Evolutionary conservation across 2,329 filamentous ascomycete species (phyloP), one percentile per base, ranked within the genome.

Genomic region (Arthroderma uncinatum): DNA sequence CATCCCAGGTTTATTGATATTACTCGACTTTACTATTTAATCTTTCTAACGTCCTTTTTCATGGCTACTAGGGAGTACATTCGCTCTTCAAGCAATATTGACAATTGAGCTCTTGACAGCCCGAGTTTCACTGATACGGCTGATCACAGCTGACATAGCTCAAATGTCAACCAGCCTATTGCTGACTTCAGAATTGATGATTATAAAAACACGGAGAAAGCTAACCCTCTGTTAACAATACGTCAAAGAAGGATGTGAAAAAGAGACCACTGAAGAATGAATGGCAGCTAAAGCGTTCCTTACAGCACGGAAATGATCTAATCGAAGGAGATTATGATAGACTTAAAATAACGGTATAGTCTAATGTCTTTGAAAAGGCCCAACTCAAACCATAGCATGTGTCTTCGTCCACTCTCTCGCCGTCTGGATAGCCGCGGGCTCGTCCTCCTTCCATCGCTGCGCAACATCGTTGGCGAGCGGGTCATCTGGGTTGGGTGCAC

Each of bases 391-490:
- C 69, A 79, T 80, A 53, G 91, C 91, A 70, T 93, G 89, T 65
- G 86, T 85, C 70, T 80, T 79, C 10, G 93, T 97, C 92, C 93
- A 97, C 67, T 95, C 89, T 68, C 81, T 86, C 14, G 92, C 92
- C 6, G 90, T 97, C 63, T 87, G 84, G 66, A 98, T 97, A 23
- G 93, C 93, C 52, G 88, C 89, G 62, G 84, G 84, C 74, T 97
- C 89, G 68, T 98, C 85, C 68, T 97, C 90, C 77, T 97, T 96
- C 93, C 93, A 98, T 69, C 86, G 85, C 78, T 97, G 94, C 36
- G 93, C 93, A 42, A 98, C 93, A 63, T 98, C 92, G 69, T 95
- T 94, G 53, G 93, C 94, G 42, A 98, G 82, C n/a, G 93, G 94
- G 69, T 98, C 93, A 68, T 98, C 93, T 30, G 94, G 93, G 74